A percentile compares a stretch with the other conserved stretches of the same genome.
phyloP scores from a whole-genome alignment of 1,139 yeast species.

The Suhomyces bolitotheri region DNA sequence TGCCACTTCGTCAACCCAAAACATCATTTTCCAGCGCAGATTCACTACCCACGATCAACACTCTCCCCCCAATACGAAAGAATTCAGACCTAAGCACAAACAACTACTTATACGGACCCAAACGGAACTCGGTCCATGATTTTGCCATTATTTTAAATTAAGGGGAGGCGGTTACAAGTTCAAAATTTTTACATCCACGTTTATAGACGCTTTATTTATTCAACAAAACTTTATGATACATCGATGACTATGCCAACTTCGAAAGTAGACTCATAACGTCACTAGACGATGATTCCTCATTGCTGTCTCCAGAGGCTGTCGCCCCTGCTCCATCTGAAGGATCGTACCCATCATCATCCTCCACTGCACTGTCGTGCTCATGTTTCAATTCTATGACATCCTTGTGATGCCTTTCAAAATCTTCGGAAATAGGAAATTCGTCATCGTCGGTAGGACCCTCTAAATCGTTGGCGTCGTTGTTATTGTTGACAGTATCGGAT shows the following conservation, averaged over 20 bases:
- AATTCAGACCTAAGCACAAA: too few species aligned
- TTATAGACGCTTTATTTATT: conserved; percentile 4
- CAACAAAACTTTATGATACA: conserved; percentile 3
- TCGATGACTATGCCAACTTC: conserved; percentile 26
- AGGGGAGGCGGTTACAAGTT: too few species aligned
- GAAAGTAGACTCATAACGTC: conserved; percentile 38
- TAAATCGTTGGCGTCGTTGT: conserved; percentile 15
- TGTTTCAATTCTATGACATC: conserved; percentile 35
- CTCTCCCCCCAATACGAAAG: too few species aligned
- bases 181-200: background rate
- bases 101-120: conserved; percentile 7
- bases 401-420: conserved; percentile 28
- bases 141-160: conserved; percentile 8
- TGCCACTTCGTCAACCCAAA: too few species aligned
- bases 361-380: conserved; percentile 19
- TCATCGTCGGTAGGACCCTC: conserved; percentile 13
- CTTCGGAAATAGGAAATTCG: conserved; percentile 11
- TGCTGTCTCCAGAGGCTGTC: conserved; percentile 15
- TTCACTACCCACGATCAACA: too few species aligned
- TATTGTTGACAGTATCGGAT: conserved; percentile 25
- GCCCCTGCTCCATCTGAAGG: conserved; percentile 14
- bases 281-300: conserved; percentile 16
- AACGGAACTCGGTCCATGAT: conserved; percentile 5
- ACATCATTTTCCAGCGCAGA: too few species aligned
- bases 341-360: conserved; percentile 25